Base-by-base conservation (phyloP, 2,329 filamentous ascomycete genomes). In the Trichophaea hybrida region DNA sequence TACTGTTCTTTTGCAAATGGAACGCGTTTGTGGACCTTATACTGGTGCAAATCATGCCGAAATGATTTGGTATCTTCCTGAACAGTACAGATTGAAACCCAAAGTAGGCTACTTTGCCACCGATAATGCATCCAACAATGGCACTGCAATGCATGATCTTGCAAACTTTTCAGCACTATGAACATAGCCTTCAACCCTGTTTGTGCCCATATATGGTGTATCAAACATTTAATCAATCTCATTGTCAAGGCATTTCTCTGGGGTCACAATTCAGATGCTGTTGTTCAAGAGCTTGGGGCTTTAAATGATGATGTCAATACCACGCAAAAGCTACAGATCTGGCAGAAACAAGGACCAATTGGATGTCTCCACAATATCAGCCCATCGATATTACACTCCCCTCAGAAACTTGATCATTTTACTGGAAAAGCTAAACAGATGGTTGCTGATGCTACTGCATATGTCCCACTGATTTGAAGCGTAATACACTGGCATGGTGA, bases 201-300 rank as follows among this genome's bases (percentile, higher is more conserved):
- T 50, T 12, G 17, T 13, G 2, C 1, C 2, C 48, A 12, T 2
- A 12, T 4, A 2, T 10, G 4, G 24, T 50, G 13, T 17, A 2
- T 32, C n/a, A 46, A 49, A 10, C 50, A 59, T 49, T 34, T 63
- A 0, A 59, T 63, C 2, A 63, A 62, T 13, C 34, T 62, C 1
- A 17, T 46, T 15, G n/a, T 33, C 8, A 55, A 62, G 53, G 24
- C 32, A 4, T 61, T 62, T 34, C 13, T 63, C 7, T 53, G 44
- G 13, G 43, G 57, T 15, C 37, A 57, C 7, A 53, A 53, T 34
- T 12, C 32, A 31, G 37, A 54, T 12, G 31, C 49, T 0, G 51
- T 53, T 34, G 46, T 46, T 7, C 2, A 31, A 10, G n/a, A n/a
- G n/a, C n/a, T 8, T 38, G 5, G 15, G 1, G 10, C 24, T 24